Base-by-base conservation (phyloP, 768 basidiomycete species). In the Neoboletus magnificus region DNA sequence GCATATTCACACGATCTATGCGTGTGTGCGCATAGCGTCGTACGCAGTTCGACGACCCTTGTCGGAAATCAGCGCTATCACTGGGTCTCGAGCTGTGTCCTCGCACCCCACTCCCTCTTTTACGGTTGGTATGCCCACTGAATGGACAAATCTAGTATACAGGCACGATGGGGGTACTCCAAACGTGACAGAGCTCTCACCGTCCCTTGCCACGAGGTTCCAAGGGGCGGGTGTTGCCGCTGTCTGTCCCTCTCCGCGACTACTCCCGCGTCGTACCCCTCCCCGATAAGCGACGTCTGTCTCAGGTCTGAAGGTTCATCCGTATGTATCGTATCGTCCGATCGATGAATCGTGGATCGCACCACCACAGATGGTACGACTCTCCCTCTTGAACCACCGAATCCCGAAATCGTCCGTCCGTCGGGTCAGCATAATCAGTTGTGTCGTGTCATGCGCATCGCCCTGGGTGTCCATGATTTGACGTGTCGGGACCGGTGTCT, bases 161-260 rank as follows among this genome's bases (percentile, higher is more conserved):
- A 48, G 44, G 52, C 40, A 52, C 47, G 18, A 16, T 13, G 18
- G 27, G 15, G 9, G 27, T 48, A 5, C 18, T 47, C 53, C 64
- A 55, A 39, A 40, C 20, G n/a, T 57, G 49, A 27, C 54, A 61
- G 64, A 60, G 61, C 48, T 44, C n/a, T 43, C 36, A 50, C 5
- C 53, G 45, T 48, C 29, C 35, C 48, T 44, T 20, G 15, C 40
- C 44, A 50, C 42, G n/a, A 44, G 44, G 55, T 30, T 40, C 15
- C 45, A 40, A 48, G 32, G 27, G 20, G 43, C 12, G 32, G 47
- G 8, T 25, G n/a, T 23, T 44, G 12, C 33, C 18, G 18, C 44
- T 46, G 30, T 13, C 22, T 39, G 18, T 30, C 43, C 29, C 48
- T 32, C 33, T 40, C 60, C 49, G 48, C 40, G 49, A 54, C 23